Evolutionary conservation across 2,329 filamentous ascomycete genomes (phyloP), one percentile per base, ranked within the genome.

Genomic region (Verticillium alfalfae): DNA sequence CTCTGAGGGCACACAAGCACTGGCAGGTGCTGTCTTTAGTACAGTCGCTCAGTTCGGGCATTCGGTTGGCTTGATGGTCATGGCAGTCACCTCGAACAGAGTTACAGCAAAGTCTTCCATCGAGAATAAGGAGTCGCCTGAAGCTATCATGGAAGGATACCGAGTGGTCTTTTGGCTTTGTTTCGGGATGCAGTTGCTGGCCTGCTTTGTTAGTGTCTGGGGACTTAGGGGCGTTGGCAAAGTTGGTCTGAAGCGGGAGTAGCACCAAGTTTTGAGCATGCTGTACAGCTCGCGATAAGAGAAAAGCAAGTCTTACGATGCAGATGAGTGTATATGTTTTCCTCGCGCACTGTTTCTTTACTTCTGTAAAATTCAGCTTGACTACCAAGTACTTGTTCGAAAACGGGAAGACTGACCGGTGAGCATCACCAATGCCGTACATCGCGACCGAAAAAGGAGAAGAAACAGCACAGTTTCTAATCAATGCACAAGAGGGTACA

Each of bases 1-100:
- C 63, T 81, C 83, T 0, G 70, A 76, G 0, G 73, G 82, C 15
- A 81, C 78, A 2, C 85, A 88, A 61, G 83, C 80, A 0, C 74
- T 88, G 0, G 85, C 83, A 0, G 85, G 84, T 0, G 84, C 80
- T 0, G 82, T 88, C 0, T 88, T 87, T 69, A 87, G 84, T 60
- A 84, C 82, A 1, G 76, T 84, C 1, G 77, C 79, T 0, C 84
- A 87, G 61, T 82, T 88, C 61, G 86, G 85, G 0, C 82, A 77
- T 13, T 78, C 79, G 0, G 73, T 86, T 0, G 83, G 83, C 0
- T 66, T 86, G 7, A 81, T 81, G 5, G 70, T 82, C 2, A 78
- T 79, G 10, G 79, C 79, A 9, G 78, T 81, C 0, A 80, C 85
- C 26, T 74, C 79, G 2, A 71, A 75, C 0, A 74, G 74, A 2